Conservation (phyloP, 768 basidiomycete genomes). For the Amanita phalloides region DNA sequence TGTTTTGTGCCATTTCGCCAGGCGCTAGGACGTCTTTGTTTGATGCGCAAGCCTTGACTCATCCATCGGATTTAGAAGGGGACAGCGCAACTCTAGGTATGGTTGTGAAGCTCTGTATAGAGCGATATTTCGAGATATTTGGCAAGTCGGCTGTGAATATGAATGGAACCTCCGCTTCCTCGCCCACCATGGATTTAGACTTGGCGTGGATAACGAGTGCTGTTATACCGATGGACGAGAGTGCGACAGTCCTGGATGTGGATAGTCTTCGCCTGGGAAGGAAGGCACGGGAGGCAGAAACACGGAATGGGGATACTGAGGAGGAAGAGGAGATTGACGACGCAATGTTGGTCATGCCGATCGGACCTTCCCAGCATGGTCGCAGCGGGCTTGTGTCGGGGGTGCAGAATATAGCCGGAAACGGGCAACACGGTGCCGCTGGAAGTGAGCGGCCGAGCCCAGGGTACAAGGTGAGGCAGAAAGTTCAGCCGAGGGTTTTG, state of each 20-base stretch:
- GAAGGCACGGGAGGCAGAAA: neutral
- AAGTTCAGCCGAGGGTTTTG: neutral
- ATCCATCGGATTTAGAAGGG: constrained; percentile 21
- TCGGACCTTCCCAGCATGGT: constrained; percentile 30
- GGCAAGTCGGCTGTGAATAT: constrained; percentile 68
- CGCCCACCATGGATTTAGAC: constrained; percentile 1
- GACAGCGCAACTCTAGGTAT: constrained; percentile 52
- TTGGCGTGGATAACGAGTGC: constrained; percentile 3
- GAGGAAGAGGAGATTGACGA: constrained; percentile 71
- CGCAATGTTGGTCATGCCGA: constrained; percentile 63
- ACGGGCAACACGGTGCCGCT: neutral
- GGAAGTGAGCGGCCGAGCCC: neutral
- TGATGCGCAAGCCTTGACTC: constrained; percentile 14
- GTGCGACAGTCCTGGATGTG: constrained; percentile 8
- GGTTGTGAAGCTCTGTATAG: constrained; percentile 68
- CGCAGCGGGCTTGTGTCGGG: constrained; percentile 10
- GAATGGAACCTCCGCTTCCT: constrained; percentile 27
- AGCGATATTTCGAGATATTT: constrained; percentile 78
- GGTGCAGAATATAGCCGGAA: neutral
- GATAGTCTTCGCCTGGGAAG: constrained; percentile 7
- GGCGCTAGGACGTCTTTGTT: constrained; percentile 2
- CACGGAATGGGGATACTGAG: constrained; percentile 8
- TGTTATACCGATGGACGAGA: constrained; percentile 1
- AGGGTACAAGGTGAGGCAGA: neutral
- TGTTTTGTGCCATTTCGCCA: constrained; percentile 39